These are phyloP conservation scores for Dryadomyces sulphureus DNA, from an alignment of 2,329 filamentous ascomycete species.

Conservation along the genomic window DNA sequence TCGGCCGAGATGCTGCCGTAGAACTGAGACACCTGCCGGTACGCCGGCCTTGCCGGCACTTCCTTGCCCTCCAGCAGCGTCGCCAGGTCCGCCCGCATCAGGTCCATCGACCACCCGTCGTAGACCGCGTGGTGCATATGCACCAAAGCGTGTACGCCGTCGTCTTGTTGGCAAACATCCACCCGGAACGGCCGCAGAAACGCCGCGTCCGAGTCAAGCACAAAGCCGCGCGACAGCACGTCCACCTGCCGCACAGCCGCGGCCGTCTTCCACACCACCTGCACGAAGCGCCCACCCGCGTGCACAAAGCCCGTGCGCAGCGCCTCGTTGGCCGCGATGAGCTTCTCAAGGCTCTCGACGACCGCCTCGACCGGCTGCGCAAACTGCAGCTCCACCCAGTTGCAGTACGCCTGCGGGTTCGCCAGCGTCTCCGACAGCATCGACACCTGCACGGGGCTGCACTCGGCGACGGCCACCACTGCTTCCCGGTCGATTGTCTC, in stretches of 20 bases:
- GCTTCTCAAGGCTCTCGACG: conserved; percentile 27
- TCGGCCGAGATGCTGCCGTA: conserved; percentile 18
- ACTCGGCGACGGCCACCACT: conserved; percentile 23
- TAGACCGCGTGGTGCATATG: conserved; percentile 74
- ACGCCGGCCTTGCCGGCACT: conserved; percentile 36
- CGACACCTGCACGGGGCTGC: conserved; percentile 59
- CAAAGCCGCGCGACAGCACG: conserved; percentile 22
- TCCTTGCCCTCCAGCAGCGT: conserved; percentile 23
- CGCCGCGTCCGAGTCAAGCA: conserved; percentile 21
- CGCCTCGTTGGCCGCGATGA: conserved; percentile 46
- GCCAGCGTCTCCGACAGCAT: conserved; percentile 65
- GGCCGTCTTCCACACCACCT: conserved; percentile 46
- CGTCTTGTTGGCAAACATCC: conserved; percentile 27
- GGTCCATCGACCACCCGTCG: conserved; percentile 84
- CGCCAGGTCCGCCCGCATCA: conserved; percentile 54
- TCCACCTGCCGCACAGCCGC: conserved; percentile 24
- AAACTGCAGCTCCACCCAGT: conserved; percentile 56
- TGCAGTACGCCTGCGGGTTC: conserved; percentile 54
- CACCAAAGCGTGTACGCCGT: conserved; percentile 23
- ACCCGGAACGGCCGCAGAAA: conserved; percentile 45
- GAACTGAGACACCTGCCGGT: conserved; percentile 40
- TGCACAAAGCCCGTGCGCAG: conserved; percentile 60
- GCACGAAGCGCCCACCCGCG: conserved; percentile 37
- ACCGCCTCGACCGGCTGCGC: conserved; percentile 24
- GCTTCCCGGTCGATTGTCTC: background rate